A percentile compares a stretch with the other conserved stretches of the same genome.
phyloP scores from a whole-genome alignment of 2,329 filamentous ascomycete genomes.

The Didymella lethalis region DNA sequence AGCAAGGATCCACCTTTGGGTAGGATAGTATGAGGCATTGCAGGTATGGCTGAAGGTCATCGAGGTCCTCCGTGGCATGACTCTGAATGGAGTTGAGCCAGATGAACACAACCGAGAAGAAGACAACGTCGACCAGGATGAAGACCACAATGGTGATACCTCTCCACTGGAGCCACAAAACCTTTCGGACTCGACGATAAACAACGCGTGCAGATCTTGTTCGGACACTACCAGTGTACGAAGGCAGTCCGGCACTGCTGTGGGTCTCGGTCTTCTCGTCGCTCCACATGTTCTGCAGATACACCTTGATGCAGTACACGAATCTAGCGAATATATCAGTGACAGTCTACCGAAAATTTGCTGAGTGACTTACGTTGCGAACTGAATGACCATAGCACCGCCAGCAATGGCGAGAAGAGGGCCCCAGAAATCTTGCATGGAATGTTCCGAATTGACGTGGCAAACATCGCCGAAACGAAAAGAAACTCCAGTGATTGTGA shows the following conservation, averaged over 20 bases:
- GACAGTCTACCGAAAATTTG: neutral
- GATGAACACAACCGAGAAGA: conserved; percentile 91
- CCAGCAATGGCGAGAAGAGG: conserved; percentile 82
- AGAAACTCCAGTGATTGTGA: conserved; percentile 88
- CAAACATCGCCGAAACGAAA: conserved; percentile 92
- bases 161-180: conserved; percentile 92
- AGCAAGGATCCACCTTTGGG: conserved; percentile 72
- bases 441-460: conserved; percentile 91
- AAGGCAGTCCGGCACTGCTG: conserved; percentile 72
- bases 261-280: conserved; percentile 74
- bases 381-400: conserved; percentile 78
- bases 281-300: conserved; percentile 78
- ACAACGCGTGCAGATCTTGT: conserved; percentile 87
- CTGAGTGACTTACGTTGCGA: conserved; percentile 72
- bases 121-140: conserved; percentile 89
- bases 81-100: conserved; percentile 74
- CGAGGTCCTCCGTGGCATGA: conserved; percentile 62
- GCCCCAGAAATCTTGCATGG: conserved; percentile 87
- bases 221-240: conserved; percentile 72
- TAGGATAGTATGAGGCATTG: conserved; percentile 68
- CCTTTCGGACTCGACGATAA: conserved; percentile 83
- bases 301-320: conserved; percentile 92
- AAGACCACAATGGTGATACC: conserved; percentile 89
- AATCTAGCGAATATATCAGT: conserved; percentile 47
- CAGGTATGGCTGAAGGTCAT: conserved; percentile 71